A percentile compares a stretch with the other conserved stretches of the same genome.
These are phyloP conservation scores for Cryptococcus jaspeensis DNA, from an alignment of 1,284 basidiomycete species.

Conservation along the genomic window DNA sequence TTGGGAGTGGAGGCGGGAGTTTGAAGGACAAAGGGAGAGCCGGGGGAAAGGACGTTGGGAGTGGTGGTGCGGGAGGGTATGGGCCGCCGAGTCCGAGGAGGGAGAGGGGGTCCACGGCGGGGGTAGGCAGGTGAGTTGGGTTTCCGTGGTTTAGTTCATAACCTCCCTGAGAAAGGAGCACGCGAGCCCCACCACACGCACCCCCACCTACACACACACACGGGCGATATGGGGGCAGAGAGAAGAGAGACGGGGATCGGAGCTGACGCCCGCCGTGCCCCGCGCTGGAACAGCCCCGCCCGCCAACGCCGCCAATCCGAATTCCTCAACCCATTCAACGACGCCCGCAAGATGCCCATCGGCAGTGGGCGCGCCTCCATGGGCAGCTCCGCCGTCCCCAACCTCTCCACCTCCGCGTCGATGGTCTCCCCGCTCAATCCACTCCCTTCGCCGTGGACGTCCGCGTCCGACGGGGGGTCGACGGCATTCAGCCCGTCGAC, in stretches of 20 bases:
- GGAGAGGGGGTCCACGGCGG: conserved; percentile 24
- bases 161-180: not conserved
- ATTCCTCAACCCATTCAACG: conserved; percentile 39
- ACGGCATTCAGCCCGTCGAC: conserved; percentile 29
- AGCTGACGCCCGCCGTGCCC: too few species aligned
- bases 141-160: not conserved
- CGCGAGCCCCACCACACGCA: too few species aligned
- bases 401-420: conserved; percentile 44
- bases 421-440: conserved; percentile 51
- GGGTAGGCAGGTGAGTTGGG: conserved; percentile 4
- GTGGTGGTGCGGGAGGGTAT: not conserved
- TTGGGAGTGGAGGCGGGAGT: conserved; percentile 21
- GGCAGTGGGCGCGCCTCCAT: conserved; percentile 13
- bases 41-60: conserved; percentile 20
- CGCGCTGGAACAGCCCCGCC: conserved; percentile 21
- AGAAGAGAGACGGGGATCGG: too few species aligned
- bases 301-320: conserved; percentile 41
- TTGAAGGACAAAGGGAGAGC: conserved; percentile 31
- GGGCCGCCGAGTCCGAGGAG: conserved; percentile 35
- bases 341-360: conserved; percentile 35
- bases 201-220: too few species aligned
- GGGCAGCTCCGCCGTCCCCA: conserved; percentile 14
- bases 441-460: conserved; percentile 50
- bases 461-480: conserved; percentile 19
- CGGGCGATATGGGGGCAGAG: too few species aligned